Percentiles rank a stretch among this genome's conserved stretches.
phyloP scores from a whole-genome alignment of 106 monocot species.

The Dioscorea zingiberensis region DNA sequence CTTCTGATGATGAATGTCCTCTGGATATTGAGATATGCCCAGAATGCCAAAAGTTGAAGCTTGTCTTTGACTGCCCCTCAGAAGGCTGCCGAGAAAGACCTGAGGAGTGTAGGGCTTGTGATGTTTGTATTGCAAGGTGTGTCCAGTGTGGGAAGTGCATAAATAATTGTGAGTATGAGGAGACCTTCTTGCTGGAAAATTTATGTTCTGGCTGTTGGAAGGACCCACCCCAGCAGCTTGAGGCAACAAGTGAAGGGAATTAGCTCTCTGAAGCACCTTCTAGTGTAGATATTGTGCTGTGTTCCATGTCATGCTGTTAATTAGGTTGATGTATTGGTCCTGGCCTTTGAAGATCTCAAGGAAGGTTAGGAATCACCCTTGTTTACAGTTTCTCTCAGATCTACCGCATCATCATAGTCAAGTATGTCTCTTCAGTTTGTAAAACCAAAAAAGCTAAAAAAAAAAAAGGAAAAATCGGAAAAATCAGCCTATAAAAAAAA shows the following conservation, averaged over 20 bases:
- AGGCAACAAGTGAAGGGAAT: not conserved
- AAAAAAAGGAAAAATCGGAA: not conserved
- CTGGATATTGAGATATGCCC: constrained; percentile 57
- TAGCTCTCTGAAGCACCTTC: not conserved
- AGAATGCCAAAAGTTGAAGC: constrained; percentile 34
- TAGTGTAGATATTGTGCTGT: not conserved
- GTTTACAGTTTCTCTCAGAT: not conserved
- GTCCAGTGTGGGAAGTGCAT: constrained; percentile 50
- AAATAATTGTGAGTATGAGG: constrained; percentile 28
- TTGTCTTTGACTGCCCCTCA: constrained; percentile 48
- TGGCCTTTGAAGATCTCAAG: too few relatives aligned
- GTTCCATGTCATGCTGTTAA: not conserved
- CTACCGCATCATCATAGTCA: not conserved
- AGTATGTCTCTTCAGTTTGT: not conserved
- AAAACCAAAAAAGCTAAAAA: not conserved
- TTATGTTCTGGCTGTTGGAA: constrained; percentile 32
- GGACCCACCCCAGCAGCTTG: not conserved
- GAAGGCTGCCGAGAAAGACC: constrained; percentile 26
- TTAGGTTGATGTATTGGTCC: too few relatives aligned
- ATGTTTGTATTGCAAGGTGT: constrained; percentile 46
- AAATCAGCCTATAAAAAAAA: not conserved
- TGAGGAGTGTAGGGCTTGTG: constrained; percentile 37
- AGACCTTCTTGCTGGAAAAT: constrained; percentile 44
- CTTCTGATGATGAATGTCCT: constrained; percentile 25
- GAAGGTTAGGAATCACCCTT: too few relatives aligned